Conservation (phyloP, 225 moss, liverwort and hornwort species). For the Ulota crispa region DNA sequence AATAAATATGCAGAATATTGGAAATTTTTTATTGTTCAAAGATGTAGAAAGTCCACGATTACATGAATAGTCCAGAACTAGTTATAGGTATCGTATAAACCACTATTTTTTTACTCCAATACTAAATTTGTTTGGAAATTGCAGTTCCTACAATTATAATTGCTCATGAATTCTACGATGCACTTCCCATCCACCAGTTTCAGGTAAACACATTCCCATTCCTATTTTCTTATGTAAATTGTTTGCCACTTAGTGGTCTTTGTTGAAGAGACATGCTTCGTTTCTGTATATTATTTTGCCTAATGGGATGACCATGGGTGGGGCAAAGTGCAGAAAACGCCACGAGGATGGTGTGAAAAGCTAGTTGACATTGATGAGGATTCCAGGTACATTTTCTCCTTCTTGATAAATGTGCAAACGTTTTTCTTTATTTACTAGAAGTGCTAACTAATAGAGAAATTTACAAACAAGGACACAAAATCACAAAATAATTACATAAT, state of each 20-base stretch:
- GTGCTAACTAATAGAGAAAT: no score
- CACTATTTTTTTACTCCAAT: neutral
- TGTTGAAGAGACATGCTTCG: neutral
- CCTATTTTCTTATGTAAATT: neutral
- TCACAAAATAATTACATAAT: no score
- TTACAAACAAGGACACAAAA: no score
- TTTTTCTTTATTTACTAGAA: no score
- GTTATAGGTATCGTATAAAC: no score
- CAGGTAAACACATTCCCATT: conserved; percentile 55
- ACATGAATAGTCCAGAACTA: no score
- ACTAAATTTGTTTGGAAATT: conserved; percentile 17
- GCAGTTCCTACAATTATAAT: conserved; percentile 86
- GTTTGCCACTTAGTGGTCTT: neutral
- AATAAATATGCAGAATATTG: no score
- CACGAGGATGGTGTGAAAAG: conserved; percentile 96
- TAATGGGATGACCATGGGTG: conserved; percentile 28
- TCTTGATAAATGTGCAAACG: neutral
- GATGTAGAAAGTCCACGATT: no score
- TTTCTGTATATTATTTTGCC: neutral
- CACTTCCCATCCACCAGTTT: conserved; percentile 96
- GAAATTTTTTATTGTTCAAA: no score
- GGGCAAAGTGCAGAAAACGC: conserved; percentile 60
- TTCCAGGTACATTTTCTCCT: conserved; percentile 30
- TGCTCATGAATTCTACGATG: conserved; percentile 97
- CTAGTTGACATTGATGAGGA: conserved; percentile 75